Evolutionary conservation across 2,329 filamentous ascomycete species (phyloP), one percentile per base, ranked within the genome.

Genomic region (Cucurbitaria berberidis): DNA sequence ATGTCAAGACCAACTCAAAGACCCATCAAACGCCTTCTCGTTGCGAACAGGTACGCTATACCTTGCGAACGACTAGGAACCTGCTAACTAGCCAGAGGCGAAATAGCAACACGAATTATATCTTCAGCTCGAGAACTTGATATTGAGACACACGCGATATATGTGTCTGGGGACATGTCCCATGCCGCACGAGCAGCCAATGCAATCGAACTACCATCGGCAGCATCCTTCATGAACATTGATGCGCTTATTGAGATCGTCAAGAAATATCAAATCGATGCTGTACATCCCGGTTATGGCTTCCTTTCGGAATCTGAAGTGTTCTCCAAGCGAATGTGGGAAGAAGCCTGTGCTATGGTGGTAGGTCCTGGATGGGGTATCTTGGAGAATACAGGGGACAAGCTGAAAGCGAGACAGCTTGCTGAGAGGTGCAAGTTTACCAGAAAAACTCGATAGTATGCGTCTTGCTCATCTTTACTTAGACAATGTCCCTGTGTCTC

Each of bases 91-190:
- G 7, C 7, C 46, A 85, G 84, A 74, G 86, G 86, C 49, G 86
- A 88, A 69, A 87, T 89, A 45, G 85, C 85, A 48, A 80, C 84
- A 2, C 80, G 86, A 11, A 85, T 88, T 42, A 74, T 87, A 29
- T 79, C 81, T 26, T 79, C 85, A 49, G 83, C 82, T n/a, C 77
- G 84, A 35, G 86, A 88, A 69, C 74, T 87, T 3, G 75, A 74
- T 11, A 75, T 86, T 8, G 79, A 84, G 48, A 86, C 83, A 1
- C 82, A 80, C 57, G 80, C 82, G 18, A 66, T 86, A 3, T 86
- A 84, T 66, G 83, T 82, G 6, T 63, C 77, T 3, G 78, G 81
- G 43, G 86, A 88, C 66, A 73, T 76, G 26, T 80, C 80, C 1
- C 85, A 88, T 59, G 81, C 81, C 16, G 74, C 78, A 32, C 69